Base-by-base conservation (phyloP, 306 rosid species). In the Corylus americana region DNA sequence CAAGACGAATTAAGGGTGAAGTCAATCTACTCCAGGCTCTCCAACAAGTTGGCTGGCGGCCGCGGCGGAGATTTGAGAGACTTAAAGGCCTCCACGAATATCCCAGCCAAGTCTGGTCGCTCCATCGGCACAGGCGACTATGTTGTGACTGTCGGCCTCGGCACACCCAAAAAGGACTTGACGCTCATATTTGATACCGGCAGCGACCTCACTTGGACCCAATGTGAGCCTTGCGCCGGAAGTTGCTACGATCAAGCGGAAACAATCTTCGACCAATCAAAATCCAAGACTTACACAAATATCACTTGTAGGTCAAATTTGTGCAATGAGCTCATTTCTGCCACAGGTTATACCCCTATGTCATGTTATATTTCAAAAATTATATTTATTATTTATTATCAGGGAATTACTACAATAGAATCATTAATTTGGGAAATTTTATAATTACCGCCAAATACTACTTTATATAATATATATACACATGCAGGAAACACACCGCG, bases 181-280 rank as follows among this genome's bases (percentile, higher is more conserved):
- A 85, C 97, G 0, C 93, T 93, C 2, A 27, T 79, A 17, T 91
- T 93, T 74, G 97, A 93, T 55, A 91, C 97, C 0, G 94, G 91
- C 0, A 91, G 98, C 67, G 92, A 88, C 48, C 83, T 91, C 14
- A 90, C 97, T 22, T 93, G 98, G 98, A 90, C 97, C 68, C 98
- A 93, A 61, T 93, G 98, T 20, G 1, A 82, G 66, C 98, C 98
- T 0, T 93, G 98, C 8, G 81, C 55, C 3, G 0, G 8, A 1
- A 82, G 55, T 3, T 93, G 98, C 78, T 93, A 91, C 69, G 20
- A 73, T 5, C 98, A 93, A 22, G 49, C 75, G 44, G 97, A 93
- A 7, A 70, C 74, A 0, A 88, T 82, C 13, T 90, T 80, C 59
- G 78, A 89, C 27, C 95, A 97, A 0, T 59, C 86, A 0, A 9